Base-by-base conservation (phyloP, 768 basidiomycete genomes). In the Rhizopogon roseolus region DNA sequence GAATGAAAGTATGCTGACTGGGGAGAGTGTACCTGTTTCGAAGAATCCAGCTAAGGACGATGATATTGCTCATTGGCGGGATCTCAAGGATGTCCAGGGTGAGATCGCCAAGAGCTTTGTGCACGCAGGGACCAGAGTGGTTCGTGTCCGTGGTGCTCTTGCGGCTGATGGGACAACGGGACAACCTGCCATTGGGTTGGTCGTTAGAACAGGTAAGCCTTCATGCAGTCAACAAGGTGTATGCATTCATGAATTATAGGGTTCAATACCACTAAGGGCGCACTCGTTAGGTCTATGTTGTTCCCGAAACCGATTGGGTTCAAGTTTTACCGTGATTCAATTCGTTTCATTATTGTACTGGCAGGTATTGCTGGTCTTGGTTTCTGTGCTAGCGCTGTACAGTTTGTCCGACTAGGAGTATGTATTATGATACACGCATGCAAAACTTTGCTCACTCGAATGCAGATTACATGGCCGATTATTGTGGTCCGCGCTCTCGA, bases 1-100 rank as follows among this genome's bases (percentile, higher is more conserved):
- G 49, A 98, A 98, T 67, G 97, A 99, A 72, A 96, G 93, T 57
- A 98, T 99, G 97, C 81, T 99, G 22, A 98, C 97, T 0, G 97
- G 97, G 11, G 97, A 99, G 71, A 97, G 94, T 58, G 92, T 99
- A 0, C 97, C 97, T 2, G 93, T 99, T 49, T 90, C 90, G 66
- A 99, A 99, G 67, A 71, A 81, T 17, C 88, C 95, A 0, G 80
- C 87, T 54, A 93, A 86, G 63, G 88, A 93, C 59, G 86, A 86
- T 27, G 86, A 86, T 50, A 76, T 98, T 40, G 66, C 71, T 41
- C 78, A 73, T 58, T 94, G 90, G 91, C 80, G 71, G 60, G 81
- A 85, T 38, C 75, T 76, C 55, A 82, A 84, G 61, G 80, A 87
- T 54, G 62, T 81, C 17, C 66, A 60, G 29, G 73, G 75, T 8